Evolutionary conservation across 2,329 filamentous ascomycete species (phyloP), one percentile per base, ranked within the genome.

Genomic region (Emmonsiellopsis sp.): DNA sequence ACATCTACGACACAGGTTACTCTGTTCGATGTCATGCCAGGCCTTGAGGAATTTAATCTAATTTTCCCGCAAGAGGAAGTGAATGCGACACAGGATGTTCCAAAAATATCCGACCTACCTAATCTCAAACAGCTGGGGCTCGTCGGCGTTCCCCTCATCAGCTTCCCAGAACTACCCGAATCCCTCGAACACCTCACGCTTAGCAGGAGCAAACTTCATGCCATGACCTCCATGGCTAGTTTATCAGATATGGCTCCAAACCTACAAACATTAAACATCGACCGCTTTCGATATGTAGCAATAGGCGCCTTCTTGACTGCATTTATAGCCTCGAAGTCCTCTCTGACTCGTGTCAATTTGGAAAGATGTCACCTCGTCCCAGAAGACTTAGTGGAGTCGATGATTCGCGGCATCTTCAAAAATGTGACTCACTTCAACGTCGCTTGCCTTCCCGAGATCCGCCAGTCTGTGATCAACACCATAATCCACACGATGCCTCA

Each of bases 41-140:
- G 67, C 33, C 58, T 71, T 4, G 63, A 68, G 56, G 66, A 68
- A 42, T 46, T 71, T 1, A 57, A 64, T 14, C 59, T 71, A 42
- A 59, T n/a, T 51, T 32, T 39, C 27, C 11, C 39, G 43, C 14
- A 11, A 14, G 33, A 39, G 37, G 8, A 49, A 21, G 13, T 9
- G 17, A 6, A 36, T 9, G 11, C 8, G 11, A 42, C 40, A 17
- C n/a, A 33, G 1, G 21, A 40, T 14, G 21, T 11, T 5, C 47
- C 21, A n/a, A 40, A 51, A 13, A 37, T 49, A 43, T 49, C 42
- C 11, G 37, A 43, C 21, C 14, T 46, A 10, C 10, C 52, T 58
- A 8, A 56, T 2, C 56, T 70, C 13, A 63, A 63, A n/a, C 59
- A 53, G 8, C 52, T 69, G 10, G 62, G 66, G 11, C 57, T 70